Percentiles rank a stretch among this genome's conserved stretches.
These are phyloP conservation scores for Pestalotiopsis sp. DNA, from an alignment of 2,329 filamentous ascomycete species.

Conservation along the genomic window DNA sequence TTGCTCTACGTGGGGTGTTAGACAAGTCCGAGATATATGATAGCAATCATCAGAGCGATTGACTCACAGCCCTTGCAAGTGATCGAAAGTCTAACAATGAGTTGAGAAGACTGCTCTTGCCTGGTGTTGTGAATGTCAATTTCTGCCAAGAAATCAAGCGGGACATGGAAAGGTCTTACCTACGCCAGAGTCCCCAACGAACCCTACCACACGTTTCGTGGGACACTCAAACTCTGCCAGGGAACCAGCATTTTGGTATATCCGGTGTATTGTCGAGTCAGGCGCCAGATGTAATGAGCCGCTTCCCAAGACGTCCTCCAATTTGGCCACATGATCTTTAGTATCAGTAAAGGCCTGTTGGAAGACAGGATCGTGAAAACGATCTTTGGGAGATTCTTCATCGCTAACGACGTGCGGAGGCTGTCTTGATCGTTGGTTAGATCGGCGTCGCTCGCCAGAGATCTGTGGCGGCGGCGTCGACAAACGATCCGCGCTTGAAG, in stretches of 20 bases:
- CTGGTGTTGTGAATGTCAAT: conserved; percentile 22
- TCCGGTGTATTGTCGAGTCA: conserved; percentile 17
- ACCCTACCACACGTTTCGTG: conserved; percentile 43
- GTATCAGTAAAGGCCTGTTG: neutral
- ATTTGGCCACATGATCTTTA: neutral
- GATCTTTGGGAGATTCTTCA: conserved; percentile 6
- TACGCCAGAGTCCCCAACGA: conserved; percentile 52
- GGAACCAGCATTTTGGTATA: conserved; percentile 33
- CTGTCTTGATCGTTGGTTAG: neutral
- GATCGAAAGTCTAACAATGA: conserved; percentile 44
- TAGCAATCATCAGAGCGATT: conserved; percentile 6
- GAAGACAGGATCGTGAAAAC: conserved; percentile 1
- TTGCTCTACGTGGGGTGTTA: conserved; percentile 38
- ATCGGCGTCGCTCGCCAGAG: neutral
- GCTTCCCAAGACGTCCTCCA: conserved; percentile 1
- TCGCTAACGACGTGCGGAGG: neutral
- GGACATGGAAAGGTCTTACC: conserved; percentile 34
- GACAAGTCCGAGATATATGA: neutral
- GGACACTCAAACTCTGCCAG: conserved; percentile 41
- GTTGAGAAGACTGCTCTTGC: conserved; percentile 54
- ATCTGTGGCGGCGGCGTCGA: neutral
- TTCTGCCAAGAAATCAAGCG: neutral
- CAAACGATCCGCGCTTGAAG: neutral
- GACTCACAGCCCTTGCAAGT: conserved; percentile 45
- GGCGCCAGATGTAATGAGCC: neutral